Evolutionary conservation across 345 rosid species (phyloP).

Genomic region (Carallia pectinifolia): DNA sequence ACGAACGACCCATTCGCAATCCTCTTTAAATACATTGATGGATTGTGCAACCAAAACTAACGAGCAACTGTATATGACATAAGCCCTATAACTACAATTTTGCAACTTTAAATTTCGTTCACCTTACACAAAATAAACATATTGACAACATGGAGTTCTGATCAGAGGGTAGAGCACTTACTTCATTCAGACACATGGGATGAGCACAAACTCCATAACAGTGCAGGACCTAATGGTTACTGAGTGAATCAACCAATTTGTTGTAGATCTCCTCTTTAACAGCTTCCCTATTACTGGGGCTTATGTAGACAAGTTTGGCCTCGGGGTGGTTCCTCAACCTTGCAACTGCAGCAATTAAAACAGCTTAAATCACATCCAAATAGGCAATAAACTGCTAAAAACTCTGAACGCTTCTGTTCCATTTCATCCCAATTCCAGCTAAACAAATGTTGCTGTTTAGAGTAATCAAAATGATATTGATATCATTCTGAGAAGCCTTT

Average conservation of each 20-base stretch:
- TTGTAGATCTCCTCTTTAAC: slow-evolving; percentile 41
- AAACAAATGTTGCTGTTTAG: not conserved
- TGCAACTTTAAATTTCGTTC: too few relatives aligned
- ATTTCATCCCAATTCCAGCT: not conserved
- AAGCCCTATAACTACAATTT: too few relatives aligned
- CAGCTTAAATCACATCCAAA: not conserved
- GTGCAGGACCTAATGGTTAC: slow-evolving; percentile 16
- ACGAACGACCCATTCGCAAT: too few relatives aligned
- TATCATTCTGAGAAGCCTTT: not conserved
- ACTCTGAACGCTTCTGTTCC: not conserved
- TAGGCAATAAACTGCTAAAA: not conserved
- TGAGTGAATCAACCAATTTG: slow-evolving; percentile 36
- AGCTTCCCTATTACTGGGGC: slow-evolving; percentile 48
- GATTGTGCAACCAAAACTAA: too few relatives aligned
- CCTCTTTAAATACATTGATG: too few relatives aligned
- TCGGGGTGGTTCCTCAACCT: slow-evolving; percentile 61
- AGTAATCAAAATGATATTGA: not conserved
- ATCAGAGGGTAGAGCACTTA: too few relatives aligned
- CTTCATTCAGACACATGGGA: too few relatives aligned
- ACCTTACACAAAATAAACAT: too few relatives aligned
- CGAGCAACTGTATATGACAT: too few relatives aligned
- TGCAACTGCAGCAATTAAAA: slow-evolving; percentile 42
- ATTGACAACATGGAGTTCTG: too few relatives aligned
- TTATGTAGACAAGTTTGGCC: slow-evolving; percentile 49
- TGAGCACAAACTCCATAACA: not conserved